A percentile compares a stretch with the other conserved stretches of the same genome.
Evolutionary conservation across 2,329 filamentous ascomycete genomes (phyloP).

Genomic region (Mariannaea sp.): DNA sequence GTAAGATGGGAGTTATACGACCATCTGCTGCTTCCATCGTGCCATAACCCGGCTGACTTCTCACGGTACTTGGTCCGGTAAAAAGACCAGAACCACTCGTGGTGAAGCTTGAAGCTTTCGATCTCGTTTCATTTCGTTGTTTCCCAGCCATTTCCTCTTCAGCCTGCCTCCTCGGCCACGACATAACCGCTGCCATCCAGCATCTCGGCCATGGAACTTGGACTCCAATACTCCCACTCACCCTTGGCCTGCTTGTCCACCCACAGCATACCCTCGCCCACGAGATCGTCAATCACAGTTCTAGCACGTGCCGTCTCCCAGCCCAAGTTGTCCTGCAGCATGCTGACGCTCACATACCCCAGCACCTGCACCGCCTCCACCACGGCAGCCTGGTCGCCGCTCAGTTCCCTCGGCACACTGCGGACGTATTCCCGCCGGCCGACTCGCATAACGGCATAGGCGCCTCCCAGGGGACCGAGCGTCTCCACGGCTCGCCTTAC

Average conservation of each 20-base stretch:
- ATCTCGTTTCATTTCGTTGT: background rate
- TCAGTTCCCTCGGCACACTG: slow-evolving; percentile 92
- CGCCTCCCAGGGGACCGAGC: slow-evolving; percentile 83
- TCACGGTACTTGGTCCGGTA: no score
- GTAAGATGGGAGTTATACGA: no score
- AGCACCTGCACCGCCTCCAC: slow-evolving; percentile 89
- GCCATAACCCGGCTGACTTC: no score
- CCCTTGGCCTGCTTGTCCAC: slow-evolving; percentile 77
- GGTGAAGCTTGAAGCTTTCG: background rate
- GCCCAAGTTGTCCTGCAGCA: slow-evolving; percentile 82
- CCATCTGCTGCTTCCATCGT: no score
- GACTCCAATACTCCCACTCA: slow-evolving; percentile 95
- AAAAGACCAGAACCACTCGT: no score
- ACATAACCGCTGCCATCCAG: slow-evolving; percentile 14
- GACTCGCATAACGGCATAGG: slow-evolving; percentile 83
- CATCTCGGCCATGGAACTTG: slow-evolving; percentile 68
- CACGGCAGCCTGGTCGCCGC: slow-evolving; percentile 89
- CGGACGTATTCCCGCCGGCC: slow-evolving; percentile 87
- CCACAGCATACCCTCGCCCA: slow-evolving; percentile 91
- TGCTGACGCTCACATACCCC: slow-evolving; percentile 86
- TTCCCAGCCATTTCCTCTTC: slow-evolving; percentile 8
- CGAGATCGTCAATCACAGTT: slow-evolving; percentile 87
- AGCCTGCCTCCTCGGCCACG: slow-evolving; percentile 21
- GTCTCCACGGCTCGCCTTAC: slow-evolving; percentile 87
- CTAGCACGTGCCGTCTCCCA: slow-evolving; percentile 87